phyloP scores from a whole-genome alignment of 768 basidiomycete species.

The Leccinum longicurvipes region DNA sequence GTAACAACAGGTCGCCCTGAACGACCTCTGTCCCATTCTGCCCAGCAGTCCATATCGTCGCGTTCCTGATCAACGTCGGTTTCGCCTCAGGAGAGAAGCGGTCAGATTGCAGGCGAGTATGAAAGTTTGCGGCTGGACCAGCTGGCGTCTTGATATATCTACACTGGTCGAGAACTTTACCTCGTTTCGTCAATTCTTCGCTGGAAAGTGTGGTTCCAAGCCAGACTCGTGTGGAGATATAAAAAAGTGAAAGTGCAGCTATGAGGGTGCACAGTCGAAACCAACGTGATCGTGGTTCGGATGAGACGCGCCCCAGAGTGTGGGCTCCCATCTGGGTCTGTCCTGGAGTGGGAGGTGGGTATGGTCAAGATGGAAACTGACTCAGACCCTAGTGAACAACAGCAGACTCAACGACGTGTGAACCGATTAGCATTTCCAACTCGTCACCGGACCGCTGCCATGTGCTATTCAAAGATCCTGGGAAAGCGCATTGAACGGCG shows the following conservation, averaged over 20 bases:
- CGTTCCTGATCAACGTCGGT: constrained; percentile 66
- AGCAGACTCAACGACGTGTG: too few species aligned
- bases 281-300: too few species aligned
- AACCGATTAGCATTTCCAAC: too few species aligned
- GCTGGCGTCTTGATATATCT: constrained; percentile 37
- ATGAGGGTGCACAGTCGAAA: constrained; percentile 8
- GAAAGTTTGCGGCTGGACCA: constrained; percentile 46
- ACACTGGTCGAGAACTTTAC: constrained; percentile 41
- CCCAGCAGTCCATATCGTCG: constrained; percentile 79
- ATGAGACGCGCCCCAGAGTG: not conserved
- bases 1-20: constrained; percentile 63
- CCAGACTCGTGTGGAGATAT: not conserved
- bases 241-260: constrained; percentile 2
- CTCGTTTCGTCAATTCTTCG: constrained; percentile 10
- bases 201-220: not conserved
- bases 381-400: too few species aligned
- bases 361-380: too few species aligned
- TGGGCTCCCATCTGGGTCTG: not conserved
- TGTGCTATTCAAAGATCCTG: too few species aligned
- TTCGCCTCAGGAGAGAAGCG: constrained; percentile 62
- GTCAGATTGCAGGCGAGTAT: constrained; percentile 54
- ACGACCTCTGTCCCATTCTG: constrained; percentile 66
- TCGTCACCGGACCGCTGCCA: too few species aligned
- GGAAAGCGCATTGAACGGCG: too few species aligned
- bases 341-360: too few species aligned